phyloP scores from a whole-genome alignment of 2,329 filamentous ascomycete genomes.

The Trichoderma citrinoviride region DNA sequence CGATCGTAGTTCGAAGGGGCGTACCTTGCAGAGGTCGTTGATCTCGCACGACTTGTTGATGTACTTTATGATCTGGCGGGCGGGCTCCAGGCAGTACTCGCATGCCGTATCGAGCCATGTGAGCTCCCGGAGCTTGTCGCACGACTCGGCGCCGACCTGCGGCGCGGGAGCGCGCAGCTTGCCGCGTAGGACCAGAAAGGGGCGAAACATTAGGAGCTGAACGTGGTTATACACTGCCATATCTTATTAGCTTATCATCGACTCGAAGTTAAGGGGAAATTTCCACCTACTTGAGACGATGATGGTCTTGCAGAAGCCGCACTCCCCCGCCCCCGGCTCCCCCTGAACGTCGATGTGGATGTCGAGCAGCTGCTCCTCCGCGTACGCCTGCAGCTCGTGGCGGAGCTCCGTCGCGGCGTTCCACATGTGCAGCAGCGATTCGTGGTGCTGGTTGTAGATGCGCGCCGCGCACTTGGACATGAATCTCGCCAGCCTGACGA shows the following conservation, averaged over 20 bases:
- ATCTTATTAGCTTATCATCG: neutral
- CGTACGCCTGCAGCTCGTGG: conserved; percentile 6
- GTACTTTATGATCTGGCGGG: conserved; percentile 12
- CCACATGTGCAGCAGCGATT: conserved; percentile 16
- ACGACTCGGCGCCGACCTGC: neutral
- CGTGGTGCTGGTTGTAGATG: conserved; percentile 16
- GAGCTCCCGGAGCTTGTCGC: conserved; percentile 11
- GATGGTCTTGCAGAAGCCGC: conserved; percentile 16
- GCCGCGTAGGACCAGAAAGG: conserved; percentile 2
- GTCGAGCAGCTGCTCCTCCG: neutral
- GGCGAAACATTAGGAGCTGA: conserved; percentile 14
- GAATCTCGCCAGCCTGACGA: neutral
- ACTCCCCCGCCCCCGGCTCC: conserved; percentile 8
- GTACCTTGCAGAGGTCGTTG: conserved; percentile 8
- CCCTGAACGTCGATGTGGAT: neutral
- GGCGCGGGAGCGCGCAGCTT: neutral
- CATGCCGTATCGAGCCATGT: conserved; percentile 14
- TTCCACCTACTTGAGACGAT: neutral
- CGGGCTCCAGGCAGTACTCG: conserved; percentile 13
- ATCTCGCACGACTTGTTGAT: conserved; percentile 16
- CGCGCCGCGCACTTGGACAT: conserved; percentile 5
- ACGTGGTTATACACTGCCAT: conserved; percentile 1
- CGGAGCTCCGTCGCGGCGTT: conserved; percentile 13
- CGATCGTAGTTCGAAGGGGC: no score
- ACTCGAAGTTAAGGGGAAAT: neutral